phyloP scores from a whole-genome alignment of 345 rosid species.

The Cardamine resedifolia region DNA sequence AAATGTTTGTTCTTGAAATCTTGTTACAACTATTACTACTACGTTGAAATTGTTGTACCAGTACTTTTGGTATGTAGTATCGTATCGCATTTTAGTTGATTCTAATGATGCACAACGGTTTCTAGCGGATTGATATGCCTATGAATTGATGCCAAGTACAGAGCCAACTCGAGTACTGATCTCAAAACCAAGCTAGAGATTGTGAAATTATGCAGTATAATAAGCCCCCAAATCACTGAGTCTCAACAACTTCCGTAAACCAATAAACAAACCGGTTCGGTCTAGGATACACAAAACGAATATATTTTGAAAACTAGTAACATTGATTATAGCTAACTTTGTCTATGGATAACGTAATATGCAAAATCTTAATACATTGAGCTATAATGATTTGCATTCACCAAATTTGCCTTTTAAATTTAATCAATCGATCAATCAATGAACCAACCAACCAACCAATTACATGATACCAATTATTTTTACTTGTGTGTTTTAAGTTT shows the following conservation, averaged over 20 bases:
- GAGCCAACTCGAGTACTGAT: not conserved
- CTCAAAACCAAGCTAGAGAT: not conserved
- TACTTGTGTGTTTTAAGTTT: not conserved
- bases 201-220: not conserved
- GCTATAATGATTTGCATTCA: not conserved
- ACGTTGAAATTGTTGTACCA: constrained; percentile 22
- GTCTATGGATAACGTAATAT: not conserved
- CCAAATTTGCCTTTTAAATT: not conserved
- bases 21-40: constrained; percentile 9
- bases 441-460: not conserved
- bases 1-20: not conserved
- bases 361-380: not conserved
- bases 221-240: not conserved
- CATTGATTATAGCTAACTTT: not conserved
- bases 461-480: not conserved
- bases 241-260: not conserved
- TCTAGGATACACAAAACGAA: not conserved
- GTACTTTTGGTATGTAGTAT: constrained; percentile 20
- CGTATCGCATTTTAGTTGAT: too few relatives aligned
- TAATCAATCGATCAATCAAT: not conserved
- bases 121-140: not conserved
- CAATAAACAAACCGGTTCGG: not conserved
- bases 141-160: not conserved
- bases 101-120: too few relatives aligned
- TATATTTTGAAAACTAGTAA: too few relatives aligned